Base-by-base conservation (phyloP, 2,329 filamentous ascomycete genomes). In the Fusarium musae region DNA sequence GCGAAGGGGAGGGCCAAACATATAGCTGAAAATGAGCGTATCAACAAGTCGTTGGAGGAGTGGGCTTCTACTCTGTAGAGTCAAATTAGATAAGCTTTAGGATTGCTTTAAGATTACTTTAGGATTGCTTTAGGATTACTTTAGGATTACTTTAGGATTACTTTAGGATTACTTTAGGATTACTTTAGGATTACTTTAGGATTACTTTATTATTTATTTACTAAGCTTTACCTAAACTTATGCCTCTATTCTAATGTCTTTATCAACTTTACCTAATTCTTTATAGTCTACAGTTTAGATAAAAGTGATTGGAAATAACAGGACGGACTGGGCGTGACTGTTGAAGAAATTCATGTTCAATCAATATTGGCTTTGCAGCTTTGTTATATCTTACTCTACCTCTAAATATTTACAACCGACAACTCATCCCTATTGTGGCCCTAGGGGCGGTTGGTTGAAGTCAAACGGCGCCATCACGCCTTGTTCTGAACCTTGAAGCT, bases 391-490 rank as follows among this genome's bases (percentile, higher is more conserved):
- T 28, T 21, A 10, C 30, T 59, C 9, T 60, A 43, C n/a, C 17
- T 54, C 12, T 34, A 34, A 32, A 32, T 36, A 10, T 43, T 17
- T 34, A 23, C 8, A 17, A 6, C 26, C 17, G 26, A 28, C 44
- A 28, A 26, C 19, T 10, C n/a, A 3, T 26, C 28, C 30, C 50
- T 61, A 59, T 15, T 60, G 46, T n/a, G 60, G 72, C 5, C 69
- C 68, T 23, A 74, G 43, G 11, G 69, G 72, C 21, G 64, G 58
- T 43, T 80, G 76, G 43, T 79, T 80, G 63, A 81, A 81, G 63
- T 81, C 79, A 70, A 81, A 81, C 12, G 78, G 72, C 32, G 75
- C 63, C 62, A 74, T 65, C 19, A 80, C 63, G 10, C 72, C 75
- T 39, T 76, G 70, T 23, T 79, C 78, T 6, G 70, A 56, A 5